A percentile compares a stretch with the other conserved stretches of the same genome.
Conservation (phyloP, 2,329 filamentous ascomycete genomes). For the Hypoxylon sp. region DNA sequence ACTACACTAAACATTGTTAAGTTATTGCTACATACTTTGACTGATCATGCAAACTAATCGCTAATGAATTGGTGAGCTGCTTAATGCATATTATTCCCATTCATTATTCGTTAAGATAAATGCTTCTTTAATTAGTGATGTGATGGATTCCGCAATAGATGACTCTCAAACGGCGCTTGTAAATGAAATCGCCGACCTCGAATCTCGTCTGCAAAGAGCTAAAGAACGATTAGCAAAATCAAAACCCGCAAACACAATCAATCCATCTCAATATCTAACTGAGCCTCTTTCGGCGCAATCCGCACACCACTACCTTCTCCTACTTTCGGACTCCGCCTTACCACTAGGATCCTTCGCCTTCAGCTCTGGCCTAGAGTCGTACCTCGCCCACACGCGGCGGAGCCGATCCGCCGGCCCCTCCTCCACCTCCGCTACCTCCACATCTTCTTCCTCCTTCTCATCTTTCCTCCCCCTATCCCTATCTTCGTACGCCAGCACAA, state of each 20-base stretch:
- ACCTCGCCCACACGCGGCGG: constrained; percentile 75
- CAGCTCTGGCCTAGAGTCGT: constrained; percentile 86
- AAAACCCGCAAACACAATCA: constrained; percentile 29
- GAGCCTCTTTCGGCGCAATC: constrained; percentile 48
- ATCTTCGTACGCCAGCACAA: constrained; percentile 78
- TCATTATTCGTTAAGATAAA: not conserved
- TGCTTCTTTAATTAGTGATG: constrained; percentile 18
- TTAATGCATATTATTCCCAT: not conserved
- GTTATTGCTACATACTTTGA: not conserved
- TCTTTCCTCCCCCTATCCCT: constrained; percentile 80
- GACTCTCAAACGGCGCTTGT: constrained; percentile 54
- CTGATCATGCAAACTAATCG: not conserved
- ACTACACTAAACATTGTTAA: not conserved
- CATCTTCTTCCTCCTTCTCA: constrained; percentile 66
- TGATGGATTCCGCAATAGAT: constrained; percentile 41
- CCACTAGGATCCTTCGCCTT: constrained; percentile 91
- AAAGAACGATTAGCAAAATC: constrained; percentile 51
- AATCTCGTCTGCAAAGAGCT: constrained; percentile 65
- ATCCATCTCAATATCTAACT: constrained; percentile 1
- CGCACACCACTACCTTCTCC: constrained; percentile 77
- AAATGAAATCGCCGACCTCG: constrained; percentile 72
- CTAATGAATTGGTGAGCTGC: not conserved
- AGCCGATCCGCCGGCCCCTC: constrained; percentile 25
- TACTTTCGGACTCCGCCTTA: constrained; percentile 85
- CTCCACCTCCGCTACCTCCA: constrained; percentile 34